Evolutionary conservation across 345 rosid species (phyloP), one percentile per base, ranked within the genome.

Genomic region (Aurinia saxatilis): DNA sequence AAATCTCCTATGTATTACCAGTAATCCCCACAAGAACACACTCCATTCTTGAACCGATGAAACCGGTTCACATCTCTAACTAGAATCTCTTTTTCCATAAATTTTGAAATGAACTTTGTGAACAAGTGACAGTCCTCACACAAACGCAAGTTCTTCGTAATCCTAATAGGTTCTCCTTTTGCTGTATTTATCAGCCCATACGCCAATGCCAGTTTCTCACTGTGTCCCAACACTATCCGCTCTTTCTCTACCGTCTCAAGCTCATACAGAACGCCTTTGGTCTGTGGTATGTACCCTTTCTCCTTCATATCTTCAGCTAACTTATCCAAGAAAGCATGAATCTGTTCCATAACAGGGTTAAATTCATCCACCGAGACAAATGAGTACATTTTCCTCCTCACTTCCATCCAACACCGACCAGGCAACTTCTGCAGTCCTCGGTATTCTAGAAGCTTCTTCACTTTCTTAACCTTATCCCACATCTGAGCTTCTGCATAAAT

Each of bases 101-200:
- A 82, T 77, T 83, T 86, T 44, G 98, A 91, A 55, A 88, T 74
- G 63, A 84, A 80, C 70, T 89, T 89, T 0, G 89, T 89, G 69
- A 89, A 82, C 3, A 80, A 81, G 60, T 92, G 96, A 46, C 95
- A 92, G 56, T 92, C 98, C 60, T 86, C 96, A 23, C 96, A 92
- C 23, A 88, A 68, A 60, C 96, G 79, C 72, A 92, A 72, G 75
- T 87, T 92, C 82, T 92, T 89, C 13, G 89, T 83, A 38, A 92
- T 84, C 75, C 93, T 70, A 10, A 92, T 87, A 2, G 86, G 70
- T 66, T 83, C 93, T 34, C 89, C 89, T 31, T 75, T 74, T 8
- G 75, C 62, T 13, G 84, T 67, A 68, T 86, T 86, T 67, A 85
- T 83, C 10, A 92, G 83, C 44, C 98, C 96, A 9, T 83, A 92